Conservation (phyloP, 1,139 yeast species). For the Hansenula anomala region DNA sequence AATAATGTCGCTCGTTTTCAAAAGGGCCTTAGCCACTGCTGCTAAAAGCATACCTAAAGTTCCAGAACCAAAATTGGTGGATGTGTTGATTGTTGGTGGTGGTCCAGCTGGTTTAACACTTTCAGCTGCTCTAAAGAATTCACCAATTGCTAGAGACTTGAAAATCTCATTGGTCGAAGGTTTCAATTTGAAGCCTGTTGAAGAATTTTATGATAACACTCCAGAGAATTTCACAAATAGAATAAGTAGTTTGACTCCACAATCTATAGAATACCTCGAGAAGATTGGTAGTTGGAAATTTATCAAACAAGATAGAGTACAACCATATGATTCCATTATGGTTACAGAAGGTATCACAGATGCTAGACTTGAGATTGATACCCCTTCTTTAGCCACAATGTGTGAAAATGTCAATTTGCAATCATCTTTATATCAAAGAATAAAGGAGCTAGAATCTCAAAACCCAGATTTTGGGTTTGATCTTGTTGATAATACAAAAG, state of each 20-base stretch:
- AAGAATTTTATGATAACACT: constrained; percentile 47
- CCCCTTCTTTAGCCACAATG: constrained; percentile 72
- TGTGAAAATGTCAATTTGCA: constrained; percentile 85
- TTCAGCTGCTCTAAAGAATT: constrained; percentile 68
- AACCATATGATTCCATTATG: constrained; percentile 72
- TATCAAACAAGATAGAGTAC: constrained; percentile 63
- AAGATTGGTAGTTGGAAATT: constrained; percentile 74
- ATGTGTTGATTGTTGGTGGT: constrained; percentile 89
- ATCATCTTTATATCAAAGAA: constrained; percentile 52
- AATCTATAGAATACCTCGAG: constrained; percentile 61
- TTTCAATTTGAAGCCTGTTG: constrained; percentile 48
- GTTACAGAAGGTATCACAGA: constrained; percentile 83
- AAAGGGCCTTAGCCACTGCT: constrained; percentile 27
- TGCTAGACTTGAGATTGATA: constrained; percentile 69
- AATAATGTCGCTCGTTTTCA: constrained; percentile 20
- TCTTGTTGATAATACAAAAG: constrained; percentile 63
- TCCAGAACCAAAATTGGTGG: constrained; percentile 30
- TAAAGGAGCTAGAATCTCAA: constrained; percentile 38
- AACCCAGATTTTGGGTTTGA: constrained; percentile 31
- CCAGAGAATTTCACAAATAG: constrained; percentile 68
- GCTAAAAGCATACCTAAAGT: constrained; percentile 2
- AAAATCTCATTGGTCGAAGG: constrained; percentile 74
- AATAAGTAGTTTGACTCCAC: constrained; percentile 83
- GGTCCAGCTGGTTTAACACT: constrained; percentile 96
- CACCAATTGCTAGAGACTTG: constrained; percentile 55